Evolutionary conservation across 345 rosid genomes (phyloP), one percentile per base, ranked within the genome.

Genomic region (Lenwebbia sp.): DNA sequence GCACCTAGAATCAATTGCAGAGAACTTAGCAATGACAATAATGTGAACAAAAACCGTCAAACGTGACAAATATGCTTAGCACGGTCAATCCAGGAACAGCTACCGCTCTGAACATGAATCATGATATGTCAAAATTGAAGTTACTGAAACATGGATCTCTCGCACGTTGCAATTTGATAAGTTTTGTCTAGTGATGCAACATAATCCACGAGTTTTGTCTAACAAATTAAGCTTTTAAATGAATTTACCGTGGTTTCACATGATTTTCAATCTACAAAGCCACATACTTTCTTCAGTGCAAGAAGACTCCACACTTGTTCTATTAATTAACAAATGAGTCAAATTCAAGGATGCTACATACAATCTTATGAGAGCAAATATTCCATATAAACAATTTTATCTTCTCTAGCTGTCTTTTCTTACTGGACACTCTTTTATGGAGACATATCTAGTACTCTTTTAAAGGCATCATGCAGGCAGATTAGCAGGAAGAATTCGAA

Each of bases 1-100:
- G 89, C 89, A 96, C 99, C 98, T 93, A 86, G 44, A 85, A 76
- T 83, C 62, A 54, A 83, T 83, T 51, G 84, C 81, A 83, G 40
- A 30, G 84, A 54, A 83, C 41, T 25, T 14, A 83, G 52, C 62
- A 78, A 86, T 41, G 62, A 65, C 49, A 86, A 41, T 44, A 83
- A 25, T 33, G 1, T 70, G 70, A 40, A 65, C 54, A 60, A 82
- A 65, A 60, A 58, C 44, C 6, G 40, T 85, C 28, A 54, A 33
- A 55, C 13, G 6, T 51, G 14, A n/a, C 51, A 78, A 78, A 6
- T 51, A 78, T 54, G 62, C 25, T 28, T 83, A 83, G 54, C 58
- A n/a, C 6, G 0, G 44, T 30, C 76, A 70, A 70, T 70, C 47
- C 21, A 70, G 81, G 81, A 37, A 70, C 47, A 70, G 81, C 47